These are phyloP conservation scores for Calamus simplicifolius DNA, from an alignment of 176 grass and related monocot genomes.

Conservation along the genomic window DNA sequence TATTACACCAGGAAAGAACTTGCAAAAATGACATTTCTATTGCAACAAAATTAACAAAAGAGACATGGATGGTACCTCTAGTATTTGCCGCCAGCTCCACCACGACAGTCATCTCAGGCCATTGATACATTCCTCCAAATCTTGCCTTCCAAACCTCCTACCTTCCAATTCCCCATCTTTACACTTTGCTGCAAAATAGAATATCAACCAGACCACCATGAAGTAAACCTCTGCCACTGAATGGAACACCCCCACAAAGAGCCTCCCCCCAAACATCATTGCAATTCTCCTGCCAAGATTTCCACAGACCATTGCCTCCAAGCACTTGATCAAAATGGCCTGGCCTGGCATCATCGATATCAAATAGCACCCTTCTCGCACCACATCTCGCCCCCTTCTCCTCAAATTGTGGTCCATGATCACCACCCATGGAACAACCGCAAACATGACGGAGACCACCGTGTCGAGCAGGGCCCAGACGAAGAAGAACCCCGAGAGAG, in stretches of 20 bases:
- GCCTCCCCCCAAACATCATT: conserved; percentile 49
- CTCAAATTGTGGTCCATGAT: conserved; percentile 71
- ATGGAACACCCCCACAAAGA: conserved; percentile 57
- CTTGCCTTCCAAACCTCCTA: conserved; percentile 53
- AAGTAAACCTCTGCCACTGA: conserved; percentile 73
- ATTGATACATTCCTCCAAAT: conserved; percentile 68
- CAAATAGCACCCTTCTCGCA: conserved; percentile 87
- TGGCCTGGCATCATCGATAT: conserved; percentile 62
- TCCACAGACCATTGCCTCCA: conserved; percentile 68
- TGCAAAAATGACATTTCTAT: too few relatives aligned
- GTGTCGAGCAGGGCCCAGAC: conserved; percentile 73
- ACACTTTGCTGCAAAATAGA: conserved; percentile 64
- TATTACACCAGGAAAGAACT: too few relatives aligned
- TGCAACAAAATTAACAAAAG: too few relatives aligned
- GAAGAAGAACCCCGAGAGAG: conserved; percentile 58
- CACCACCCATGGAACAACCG: conserved; percentile 82
- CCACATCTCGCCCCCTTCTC: conserved; percentile 49
- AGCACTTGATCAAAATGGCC: conserved; percentile 78
- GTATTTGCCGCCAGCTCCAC: too few relatives aligned
- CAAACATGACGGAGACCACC: conserved; percentile 64
- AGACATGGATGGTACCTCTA: too few relatives aligned
- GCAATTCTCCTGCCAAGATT: conserved; percentile 53
- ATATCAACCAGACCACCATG: conserved; percentile 86
- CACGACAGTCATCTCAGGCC: conserved; percentile 31
- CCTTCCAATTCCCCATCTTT: conserved; percentile 55